Base-by-base conservation (phyloP, 345 rosid genomes). In the Boechera retrofracta region DNA sequence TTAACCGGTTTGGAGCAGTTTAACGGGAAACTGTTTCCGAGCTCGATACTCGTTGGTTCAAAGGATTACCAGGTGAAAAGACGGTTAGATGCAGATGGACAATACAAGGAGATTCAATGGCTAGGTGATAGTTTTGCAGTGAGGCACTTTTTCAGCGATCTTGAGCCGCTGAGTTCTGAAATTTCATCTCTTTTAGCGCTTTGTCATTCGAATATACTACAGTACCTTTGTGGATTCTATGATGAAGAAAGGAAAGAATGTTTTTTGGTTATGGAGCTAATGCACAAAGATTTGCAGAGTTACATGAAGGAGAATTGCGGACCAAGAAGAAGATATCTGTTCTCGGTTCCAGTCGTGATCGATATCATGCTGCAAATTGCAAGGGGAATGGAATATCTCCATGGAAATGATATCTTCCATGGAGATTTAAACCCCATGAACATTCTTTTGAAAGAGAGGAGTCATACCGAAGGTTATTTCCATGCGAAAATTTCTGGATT, bases 381-480 rank as follows among this genome's bases (percentile, higher is more conserved):
- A 1, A 83, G 99, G 48, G 98, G 98, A 3, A 88, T 92, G 97
- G 98, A 90, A 44, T 95, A 81, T 82, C 90, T 95, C 3, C 99
- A 92, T 68, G 85, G 89, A 2, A 74, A 67, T 36, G 83, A 86
- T 45, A 80, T 87, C 56, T 80, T 57, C 44, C 91, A 89, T 61
- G 98, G 98, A 49, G 89, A 92, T 59, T 77, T 95, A 71, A 95
- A 86, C 68, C 92, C 94, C 0, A 76, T 77, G 16, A 88, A 86
- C 51, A 78, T 95, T 62, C 83, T 86, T 70, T 79, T 92, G 69
- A 92, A 84, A 83, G 81, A 87, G 38, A 90, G 97, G 78, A 83
- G 72, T 56, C 62, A 75, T 4, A 77, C 81, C 1, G 98, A 94
- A 67, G 96, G 98, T n/a, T 91, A 81, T 49, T 87, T 92, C 68